Evolutionary conservation across 208 protist species (phyloP).

Genomic region (Trypanosomatidae sp.): DNA sequence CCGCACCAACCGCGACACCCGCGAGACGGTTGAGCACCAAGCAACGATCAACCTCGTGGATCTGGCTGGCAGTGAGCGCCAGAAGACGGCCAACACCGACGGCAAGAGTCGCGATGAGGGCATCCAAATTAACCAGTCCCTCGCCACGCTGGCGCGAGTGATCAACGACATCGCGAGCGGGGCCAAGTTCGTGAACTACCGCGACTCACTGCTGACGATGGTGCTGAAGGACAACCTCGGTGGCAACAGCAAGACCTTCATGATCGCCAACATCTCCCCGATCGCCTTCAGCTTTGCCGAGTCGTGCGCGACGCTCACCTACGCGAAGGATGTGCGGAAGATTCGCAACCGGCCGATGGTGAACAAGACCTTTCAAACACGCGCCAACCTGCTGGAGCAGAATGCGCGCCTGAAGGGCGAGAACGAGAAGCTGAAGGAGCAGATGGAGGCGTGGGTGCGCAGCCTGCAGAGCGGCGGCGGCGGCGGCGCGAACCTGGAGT

Average conservation of each 20-base stretch:
- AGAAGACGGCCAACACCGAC: slow-evolving; percentile 70
- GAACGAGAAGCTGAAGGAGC: slow-evolving; percentile 61
- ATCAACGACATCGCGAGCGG: slow-evolving; percentile 79
- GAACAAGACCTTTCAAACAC: slow-evolving; percentile 92
- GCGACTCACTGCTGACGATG: slow-evolving; percentile 93
- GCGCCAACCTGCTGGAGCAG: slow-evolving; percentile 67
- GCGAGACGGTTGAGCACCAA: slow-evolving; percentile 61
- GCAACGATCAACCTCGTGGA: slow-evolving; percentile 92
- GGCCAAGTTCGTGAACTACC: slow-evolving; percentile 90
- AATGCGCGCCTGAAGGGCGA: slow-evolving; percentile 58
- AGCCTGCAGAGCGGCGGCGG: slow-evolving; percentile 11
- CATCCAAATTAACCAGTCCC: slow-evolving; percentile 87
- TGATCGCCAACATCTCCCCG: slow-evolving; percentile 92
- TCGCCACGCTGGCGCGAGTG: slow-evolving; percentile 85
- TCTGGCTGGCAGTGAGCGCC: slow-evolving; percentile 90
- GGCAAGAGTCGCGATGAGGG: slow-evolving; percentile 83
- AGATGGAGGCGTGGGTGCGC: slow-evolving; percentile 54
- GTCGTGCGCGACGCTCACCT: slow-evolving; percentile 72
- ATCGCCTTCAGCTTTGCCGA: slow-evolving; percentile 69
- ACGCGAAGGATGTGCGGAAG: slow-evolving; percentile 65
- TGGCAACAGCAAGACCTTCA: slow-evolving; percentile 92
- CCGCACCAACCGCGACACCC: slow-evolving; percentile 49
- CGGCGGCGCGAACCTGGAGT: no score
- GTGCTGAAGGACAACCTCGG: slow-evolving; percentile 88
- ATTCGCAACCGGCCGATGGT: slow-evolving; percentile 90